Percentiles rank a stretch among this genome's conserved stretches.
These are phyloP conservation scores for Candida cerambycidarum DNA, from an alignment of 805 yeast genomes.

Conservation along the genomic window DNA sequence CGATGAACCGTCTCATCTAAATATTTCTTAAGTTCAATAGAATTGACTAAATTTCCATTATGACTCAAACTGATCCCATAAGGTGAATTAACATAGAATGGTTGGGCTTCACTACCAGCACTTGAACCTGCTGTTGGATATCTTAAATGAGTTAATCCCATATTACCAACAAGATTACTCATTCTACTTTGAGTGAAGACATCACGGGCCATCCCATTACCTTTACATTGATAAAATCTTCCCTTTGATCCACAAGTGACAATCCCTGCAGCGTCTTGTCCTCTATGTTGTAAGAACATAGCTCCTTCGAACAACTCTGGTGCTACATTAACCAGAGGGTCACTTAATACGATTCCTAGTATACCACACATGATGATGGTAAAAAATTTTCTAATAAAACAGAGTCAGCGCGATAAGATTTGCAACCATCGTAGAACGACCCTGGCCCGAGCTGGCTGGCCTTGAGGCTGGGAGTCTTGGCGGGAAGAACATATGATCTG, in stretches of 20 bases:
- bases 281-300: constrained; percentile 91
- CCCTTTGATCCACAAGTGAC: constrained; percentile 94
- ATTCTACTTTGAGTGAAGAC: constrained; percentile 87
- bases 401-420: constrained; percentile 2
- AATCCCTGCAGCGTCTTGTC: constrained; percentile 99
- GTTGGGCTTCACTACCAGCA: constrained; percentile 97
- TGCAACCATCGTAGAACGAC: too few relatives aligned
- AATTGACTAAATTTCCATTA: constrained; percentile 93
- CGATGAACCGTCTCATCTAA: constrained; percentile 94
- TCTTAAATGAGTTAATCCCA: constrained; percentile 94
- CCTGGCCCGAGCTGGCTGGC: too few relatives aligned
- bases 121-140: constrained; percentile 98
- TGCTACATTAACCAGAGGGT: constrained; percentile 71
- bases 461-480: neutral
- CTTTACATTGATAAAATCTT: constrained; percentile 94
- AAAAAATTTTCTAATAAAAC: neutral
- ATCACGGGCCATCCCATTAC: constrained; percentile 98
- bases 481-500: too few relatives aligned
- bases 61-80: constrained; percentile 90
- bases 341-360: constrained; percentile 81
- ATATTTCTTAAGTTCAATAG: constrained; percentile 69
- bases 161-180: constrained; percentile 78
- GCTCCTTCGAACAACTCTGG: constrained; percentile 92
- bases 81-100: constrained; percentile 96
- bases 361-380: constrained; percentile 81